Percentiles rank a stretch among this genome's conserved stretches.
Conservation (phyloP, 345 rosid genomes). For the Murraya koenigii region DNA sequence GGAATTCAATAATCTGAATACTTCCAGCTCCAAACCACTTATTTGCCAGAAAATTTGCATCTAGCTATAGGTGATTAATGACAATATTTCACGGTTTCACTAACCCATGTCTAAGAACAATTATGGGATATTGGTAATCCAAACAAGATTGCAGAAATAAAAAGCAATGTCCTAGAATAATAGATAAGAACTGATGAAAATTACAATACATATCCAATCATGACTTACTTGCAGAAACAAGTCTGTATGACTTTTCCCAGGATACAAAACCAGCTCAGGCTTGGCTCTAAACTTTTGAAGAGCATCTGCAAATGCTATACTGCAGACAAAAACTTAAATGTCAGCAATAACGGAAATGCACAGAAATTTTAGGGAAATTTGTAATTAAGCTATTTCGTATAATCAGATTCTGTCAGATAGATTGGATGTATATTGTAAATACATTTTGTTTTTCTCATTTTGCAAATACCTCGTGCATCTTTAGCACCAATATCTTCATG, state of each 20-base stretch:
- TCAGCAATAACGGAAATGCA: background rate
- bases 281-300: slow-evolving; percentile 59
- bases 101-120: background rate
- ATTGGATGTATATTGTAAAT: background rate
- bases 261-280: slow-evolving; percentile 54
- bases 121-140: background rate
- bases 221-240: slow-evolving; percentile 81
- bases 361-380: background rate
- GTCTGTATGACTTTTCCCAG: slow-evolving; percentile 92
- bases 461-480: background rate
- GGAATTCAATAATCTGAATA: background rate
- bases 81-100: background rate
- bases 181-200: background rate
- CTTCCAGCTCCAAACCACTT: background rate
- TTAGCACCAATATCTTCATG: background rate
- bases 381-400: background rate
- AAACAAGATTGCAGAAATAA: background rate
- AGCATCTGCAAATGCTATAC: slow-evolving; percentile 57
- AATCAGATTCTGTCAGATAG: background rate
- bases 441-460: background rate
- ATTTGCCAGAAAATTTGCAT: background rate
- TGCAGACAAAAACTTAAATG: slow-evolving; percentile 31
- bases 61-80: background rate
- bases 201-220: background rate
- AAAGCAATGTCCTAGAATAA: background rate